Base-by-base conservation (phyloP, 176 grass and related monocot species). In the Lolium perenne region DNA sequence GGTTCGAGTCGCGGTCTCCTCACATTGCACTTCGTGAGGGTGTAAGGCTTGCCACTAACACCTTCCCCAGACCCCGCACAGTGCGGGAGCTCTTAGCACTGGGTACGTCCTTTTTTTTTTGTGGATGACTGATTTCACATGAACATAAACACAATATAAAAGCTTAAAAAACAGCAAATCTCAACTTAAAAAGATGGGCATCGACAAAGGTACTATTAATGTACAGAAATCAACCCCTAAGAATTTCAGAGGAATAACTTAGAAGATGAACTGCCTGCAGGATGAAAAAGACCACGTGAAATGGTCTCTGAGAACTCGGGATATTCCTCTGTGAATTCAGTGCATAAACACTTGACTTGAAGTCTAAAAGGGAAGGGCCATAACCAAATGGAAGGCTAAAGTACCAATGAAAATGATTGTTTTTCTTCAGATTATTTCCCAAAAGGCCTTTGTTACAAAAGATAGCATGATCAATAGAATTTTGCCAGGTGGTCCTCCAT, bases 111-210 rank as follows among this genome's bases (percentile, higher is more conserved):
- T 81, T 25, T 20, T 18, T 74, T 58, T 40, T 12, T 1, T 63
- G 47, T 58, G 5, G 18, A 32, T 61, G n/a, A 29, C 74, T 17
- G 2, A 53, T 77, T 86, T 63, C n/a, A 70, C 9, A 60, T 16
- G 12, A 35, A 22, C 22, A 47, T 7, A 88, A 88, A 84, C 32
- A 75, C 7, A 41, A 54, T 51, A 32, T 35, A 29, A 0, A 8
- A 8, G 16, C 8, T 26, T 56, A 64, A 4, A 38, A 88, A 88
- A 79, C 38, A 10, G n/a, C n/a, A 45, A 71, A 73, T 22, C n/a
- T 1, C 0, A 26, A 73, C 10, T 8, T 15, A 43, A 29, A 17
- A 61, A 43, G 41, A 72, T 50, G 71, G 45, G 79, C 20, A 38
- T 47, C 38, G 0, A 84, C 6, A 18, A 4, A 54, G 25, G 7